Evolutionary conservation across 2,329 filamentous ascomycete genomes (phyloP).

Genomic region (Coleophoma eucalyptorum): DNA sequence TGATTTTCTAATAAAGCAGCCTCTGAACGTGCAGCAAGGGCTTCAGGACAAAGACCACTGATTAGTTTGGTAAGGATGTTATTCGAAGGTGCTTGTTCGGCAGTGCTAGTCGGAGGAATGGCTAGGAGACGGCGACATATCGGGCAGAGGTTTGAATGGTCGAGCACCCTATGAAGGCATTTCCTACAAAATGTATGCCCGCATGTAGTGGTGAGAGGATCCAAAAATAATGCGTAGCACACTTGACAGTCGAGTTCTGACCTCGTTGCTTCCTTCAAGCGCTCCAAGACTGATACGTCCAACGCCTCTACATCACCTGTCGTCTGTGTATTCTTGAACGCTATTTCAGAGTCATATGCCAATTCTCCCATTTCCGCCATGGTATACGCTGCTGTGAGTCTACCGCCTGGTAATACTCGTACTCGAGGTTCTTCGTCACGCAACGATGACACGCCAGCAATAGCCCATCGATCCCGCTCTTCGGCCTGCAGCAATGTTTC

Average conservation of each 20-base stretch:
- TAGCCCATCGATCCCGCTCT: slow-evolving; percentile 34
- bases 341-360: slow-evolving; percentile 49
- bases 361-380: slow-evolving; percentile 61
- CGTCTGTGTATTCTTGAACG: slow-evolving; percentile 36
- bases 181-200: slow-evolving; percentile 86
- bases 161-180: slow-evolving; percentile 72
- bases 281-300: slow-evolving; percentile 48
- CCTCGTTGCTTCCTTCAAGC: slow-evolving; percentile 57
- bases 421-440: slow-evolving; percentile 28
- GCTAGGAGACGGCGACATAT: slow-evolving; percentile 68
- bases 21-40: slow-evolving; percentile 50
- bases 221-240: slow-evolving; percentile 77
- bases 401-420: slow-evolving; percentile 47
- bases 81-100: slow-evolving; percentile 50
- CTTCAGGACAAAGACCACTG: slow-evolving; percentile 64
- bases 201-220: slow-evolving; percentile 80
- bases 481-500: slow-evolving; percentile 36
- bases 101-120: slow-evolving; percentile 34
- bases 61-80: slow-evolving; percentile 59
- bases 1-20: slow-evolving; percentile 54
- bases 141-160: slow-evolving; percentile 76
- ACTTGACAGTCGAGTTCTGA: slow-evolving; percentile 83
- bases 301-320: slow-evolving; percentile 20
- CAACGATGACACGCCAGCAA: slow-evolving; percentile 37
- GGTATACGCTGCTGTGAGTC: slow-evolving; percentile 62